These are phyloP conservation scores for Lepidium aucheri DNA, from an alignment of 345 rosid species.

Conservation along the genomic window DNA sequence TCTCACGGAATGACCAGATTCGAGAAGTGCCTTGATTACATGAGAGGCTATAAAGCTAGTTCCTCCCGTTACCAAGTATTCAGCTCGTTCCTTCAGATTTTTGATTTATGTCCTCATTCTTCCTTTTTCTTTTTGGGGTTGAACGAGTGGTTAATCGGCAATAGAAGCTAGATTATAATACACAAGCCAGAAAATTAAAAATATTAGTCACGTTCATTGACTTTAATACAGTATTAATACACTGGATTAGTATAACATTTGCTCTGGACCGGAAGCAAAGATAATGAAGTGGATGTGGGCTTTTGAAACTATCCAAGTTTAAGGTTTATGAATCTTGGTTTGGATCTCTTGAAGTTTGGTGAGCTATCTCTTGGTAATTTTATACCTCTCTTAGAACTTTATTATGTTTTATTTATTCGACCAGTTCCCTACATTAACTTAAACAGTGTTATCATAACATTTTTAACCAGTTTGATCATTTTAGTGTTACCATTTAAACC, in stretches of 20 bases:
- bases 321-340: background rate
- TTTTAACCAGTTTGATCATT: too few relatives aligned
- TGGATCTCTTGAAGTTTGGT: background rate
- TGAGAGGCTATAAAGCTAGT: constrained; percentile 71
- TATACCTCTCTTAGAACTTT: background rate
- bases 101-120: background rate
- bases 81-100: constrained; percentile 1
- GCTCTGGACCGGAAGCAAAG: background rate
- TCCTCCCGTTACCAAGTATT: constrained; percentile 83
- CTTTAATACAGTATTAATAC: too few relatives aligned
- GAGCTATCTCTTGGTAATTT: background rate
- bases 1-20: constrained; percentile 47
- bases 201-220: too few relatives aligned
- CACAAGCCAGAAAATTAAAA: too few relatives aligned
- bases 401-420: too few relatives aligned
- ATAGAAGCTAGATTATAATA: too few relatives aligned
- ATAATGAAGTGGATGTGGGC: background rate
- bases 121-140: background rate
- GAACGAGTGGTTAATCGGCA: background rate
- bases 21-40: constrained; percentile 49
- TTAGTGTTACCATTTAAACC: too few relatives aligned
- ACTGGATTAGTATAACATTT: too few relatives aligned
- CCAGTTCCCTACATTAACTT: too few relatives aligned
- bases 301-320: background rate
- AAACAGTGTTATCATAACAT: too few relatives aligned